These are phyloP conservation scores for Phaeotremella skinneri DNA, from an alignment of 768 basidiomycete species.

Conservation along the genomic window DNA sequence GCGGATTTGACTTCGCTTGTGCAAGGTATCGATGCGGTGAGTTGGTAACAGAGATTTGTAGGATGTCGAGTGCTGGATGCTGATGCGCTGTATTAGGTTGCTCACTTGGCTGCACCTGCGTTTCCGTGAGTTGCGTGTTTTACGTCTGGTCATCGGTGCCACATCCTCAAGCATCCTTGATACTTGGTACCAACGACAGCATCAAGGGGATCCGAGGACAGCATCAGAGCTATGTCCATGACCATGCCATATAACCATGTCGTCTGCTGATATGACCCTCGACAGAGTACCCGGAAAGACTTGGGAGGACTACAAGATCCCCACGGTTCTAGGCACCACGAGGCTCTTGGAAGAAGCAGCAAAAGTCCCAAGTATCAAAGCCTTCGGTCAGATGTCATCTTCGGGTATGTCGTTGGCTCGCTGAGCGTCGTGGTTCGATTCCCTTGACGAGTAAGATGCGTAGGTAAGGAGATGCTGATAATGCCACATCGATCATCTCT, in stretches of 20 bases:
- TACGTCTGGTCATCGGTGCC: no score
- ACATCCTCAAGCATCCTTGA: no score
- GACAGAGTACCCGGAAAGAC: no score
- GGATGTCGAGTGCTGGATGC: neutral
- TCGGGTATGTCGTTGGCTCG: neutral
- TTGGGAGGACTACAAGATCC: constrained; percentile 33
- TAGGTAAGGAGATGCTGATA: no score
- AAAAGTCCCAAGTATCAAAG: constrained; percentile 11
- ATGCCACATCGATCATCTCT: no score
- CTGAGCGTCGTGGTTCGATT: no score
- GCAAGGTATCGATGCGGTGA: constrained; percentile 22
- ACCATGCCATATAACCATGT: no score
- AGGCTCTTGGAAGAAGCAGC: constrained; percentile 36
- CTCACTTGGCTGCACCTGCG: constrained; percentile 21
- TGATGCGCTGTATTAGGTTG: constrained; percentile 6
- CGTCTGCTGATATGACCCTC: no score
- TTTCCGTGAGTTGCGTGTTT: constrained; percentile 14
- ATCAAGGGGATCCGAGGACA: no score
- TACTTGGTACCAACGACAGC: no score
- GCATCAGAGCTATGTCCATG: no score
- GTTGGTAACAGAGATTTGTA: neutral
- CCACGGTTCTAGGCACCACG: constrained; percentile 40
- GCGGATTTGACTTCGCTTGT: constrained; percentile 28
- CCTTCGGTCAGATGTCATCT: neutral
- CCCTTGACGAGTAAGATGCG: no score